A percentile compares a stretch with the other conserved stretches of the same genome.
These are phyloP conservation scores for Cyanophora paradoxa DNA, from an alignment of 78 protist genomes.

Conservation along the genomic window DNA sequence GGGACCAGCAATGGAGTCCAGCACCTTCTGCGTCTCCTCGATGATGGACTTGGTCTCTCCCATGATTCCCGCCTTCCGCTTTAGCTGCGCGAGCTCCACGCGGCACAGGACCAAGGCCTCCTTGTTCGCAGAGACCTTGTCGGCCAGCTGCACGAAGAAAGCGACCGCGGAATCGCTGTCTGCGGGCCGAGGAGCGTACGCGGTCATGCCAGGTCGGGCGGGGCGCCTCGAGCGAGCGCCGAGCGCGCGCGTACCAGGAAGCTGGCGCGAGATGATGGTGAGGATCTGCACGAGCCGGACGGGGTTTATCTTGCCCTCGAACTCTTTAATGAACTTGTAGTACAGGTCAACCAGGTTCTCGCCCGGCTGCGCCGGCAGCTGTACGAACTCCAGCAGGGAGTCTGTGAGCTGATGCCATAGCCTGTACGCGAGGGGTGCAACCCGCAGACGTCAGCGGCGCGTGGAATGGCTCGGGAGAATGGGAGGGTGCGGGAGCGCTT, in stretches of 20 bases:
- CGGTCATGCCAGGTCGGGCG: slow-evolving; percentile 7
- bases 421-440: no score
- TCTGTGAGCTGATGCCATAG: slow-evolving; percentile 23
- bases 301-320: slow-evolving; percentile 52
- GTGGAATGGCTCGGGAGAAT: no score
- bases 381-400: neutral
- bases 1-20: neutral
- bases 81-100: slow-evolving; percentile 5
- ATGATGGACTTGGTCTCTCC: neutral
- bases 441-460: no score
- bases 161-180: neutral
- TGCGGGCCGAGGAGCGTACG: neutral
- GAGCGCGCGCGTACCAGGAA: slow-evolving; percentile 25
- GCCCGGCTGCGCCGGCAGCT: neutral
- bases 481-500: no score
- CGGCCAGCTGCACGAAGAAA: neutral
- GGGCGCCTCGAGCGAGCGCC: slow-evolving; percentile 6
- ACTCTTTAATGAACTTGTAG: slow-evolving; percentile 46
- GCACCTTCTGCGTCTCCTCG: neutral
- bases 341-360: slow-evolving; percentile 41
- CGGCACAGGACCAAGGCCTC: neutral
- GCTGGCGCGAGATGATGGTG: slow-evolving; percentile 26
- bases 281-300: slow-evolving; percentile 43
- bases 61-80: no score
- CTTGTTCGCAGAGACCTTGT: neutral